Evolutionary conservation across 2,329 filamentous ascomycete genomes (phyloP), one percentile per base, ranked within the genome.

Genomic region (Tothia fuscella): DNA sequence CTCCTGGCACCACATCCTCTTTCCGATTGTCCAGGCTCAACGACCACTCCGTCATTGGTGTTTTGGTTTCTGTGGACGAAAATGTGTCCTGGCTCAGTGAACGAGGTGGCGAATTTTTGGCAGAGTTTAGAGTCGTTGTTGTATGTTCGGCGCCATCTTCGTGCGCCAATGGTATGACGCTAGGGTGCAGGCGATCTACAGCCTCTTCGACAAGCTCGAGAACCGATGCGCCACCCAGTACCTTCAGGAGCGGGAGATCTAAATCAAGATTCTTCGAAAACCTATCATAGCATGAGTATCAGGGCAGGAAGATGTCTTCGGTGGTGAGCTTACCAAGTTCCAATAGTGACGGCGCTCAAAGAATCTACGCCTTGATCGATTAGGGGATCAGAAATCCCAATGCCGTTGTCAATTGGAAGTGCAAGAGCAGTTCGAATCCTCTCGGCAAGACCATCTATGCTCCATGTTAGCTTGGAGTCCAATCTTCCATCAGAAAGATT

Each of bases 211-310:
- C 25, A 3, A 55, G 44, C 16, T 56, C 53, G 5, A 44, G 43
- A n/a, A 33, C 31, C 12, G 48, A 43, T 3, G 21, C 41, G 6
- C 60, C 62, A 6, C 61, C 55, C 3, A 70, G 47, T 28, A 72
- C 56, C 43, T 66, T 66, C 3, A 72, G 52, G 2, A 71, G 60
- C 0, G 67, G 63, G 1, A 72, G 57, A 34, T 72, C 63, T 0
- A 63, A 51, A 0, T 63, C 46, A 0, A 71, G 34, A 28, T 65
- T 54, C 41, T 67, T 67, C n/a, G 63, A 29, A 44, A 72, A 67
- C 31, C 31, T 33, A 12, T 33, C 31, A 12, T 14, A 33, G 31
- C 9, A 5, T 33, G 12, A 33, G n/a, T 4, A 16, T 33, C 3
- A 16, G 10, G n/a, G 14, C n/a, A 5, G n/a, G 31, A n/a, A 6